Conservation (phyloP, 2,329 filamentous ascomycete species). For the Daldinia sp. region DNA sequence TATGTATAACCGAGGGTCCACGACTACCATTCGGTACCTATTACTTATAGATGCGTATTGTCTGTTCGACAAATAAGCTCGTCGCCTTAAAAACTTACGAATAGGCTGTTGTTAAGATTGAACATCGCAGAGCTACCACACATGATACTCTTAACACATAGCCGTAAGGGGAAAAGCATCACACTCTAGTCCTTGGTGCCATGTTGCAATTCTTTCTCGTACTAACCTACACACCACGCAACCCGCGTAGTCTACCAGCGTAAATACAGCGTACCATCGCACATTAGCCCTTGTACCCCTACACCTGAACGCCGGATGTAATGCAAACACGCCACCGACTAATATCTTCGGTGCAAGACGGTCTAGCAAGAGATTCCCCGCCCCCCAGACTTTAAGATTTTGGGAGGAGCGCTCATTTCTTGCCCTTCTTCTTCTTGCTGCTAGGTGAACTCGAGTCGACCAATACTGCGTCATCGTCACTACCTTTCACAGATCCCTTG, state of each 20-base stretch:
- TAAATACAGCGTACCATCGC: conserved; percentile 16
- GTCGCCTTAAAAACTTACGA: no score
- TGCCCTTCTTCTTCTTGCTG: conserved; percentile 67
- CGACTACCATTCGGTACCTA: no score
- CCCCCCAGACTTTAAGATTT: not conserved
- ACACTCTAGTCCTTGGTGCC: not conserved
- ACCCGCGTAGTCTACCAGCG: conserved; percentile 6
- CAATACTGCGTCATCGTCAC: conserved; percentile 79
- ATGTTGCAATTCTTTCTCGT: conserved; percentile 12
- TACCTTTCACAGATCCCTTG: conserved; percentile 52
- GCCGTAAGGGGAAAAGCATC: not conserved
- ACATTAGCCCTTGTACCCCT: conserved; percentile 18
- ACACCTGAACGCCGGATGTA: conserved; percentile 42
- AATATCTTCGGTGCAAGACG: conserved; percentile 15
- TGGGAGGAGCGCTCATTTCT: conserved; percentile 59
- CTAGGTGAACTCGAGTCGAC: conserved; percentile 66
- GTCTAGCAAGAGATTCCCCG: conserved; percentile 17
- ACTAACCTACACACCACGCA: conserved; percentile 12
- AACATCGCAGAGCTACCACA: not conserved
- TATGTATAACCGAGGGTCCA: no score
- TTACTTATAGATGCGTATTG: no score
- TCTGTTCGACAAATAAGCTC: no score
- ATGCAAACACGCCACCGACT: conserved; percentile 32
- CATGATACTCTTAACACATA: no score
- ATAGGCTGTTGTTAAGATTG: no score